These are phyloP conservation scores for Platanthera zijinensis DNA, from an alignment of 106 monocot genomes.

Conservation along the genomic window DNA sequence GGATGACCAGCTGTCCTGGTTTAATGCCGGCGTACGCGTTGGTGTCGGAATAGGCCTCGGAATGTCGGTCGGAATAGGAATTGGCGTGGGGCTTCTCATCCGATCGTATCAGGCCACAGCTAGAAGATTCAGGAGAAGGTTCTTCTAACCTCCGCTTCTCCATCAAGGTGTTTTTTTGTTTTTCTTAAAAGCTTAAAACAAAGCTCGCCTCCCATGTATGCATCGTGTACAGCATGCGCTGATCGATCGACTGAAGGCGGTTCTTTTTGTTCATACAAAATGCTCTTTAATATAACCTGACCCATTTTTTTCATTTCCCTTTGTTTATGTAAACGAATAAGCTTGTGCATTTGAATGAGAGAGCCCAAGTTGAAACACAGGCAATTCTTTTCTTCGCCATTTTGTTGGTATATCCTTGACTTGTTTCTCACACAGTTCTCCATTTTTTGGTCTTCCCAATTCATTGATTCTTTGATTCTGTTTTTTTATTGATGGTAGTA, in stretches of 20 bases:
- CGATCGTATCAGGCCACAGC: slow-evolving; percentile 20
- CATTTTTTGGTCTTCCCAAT: background rate
- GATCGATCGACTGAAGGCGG: background rate
- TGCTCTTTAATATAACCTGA: background rate
- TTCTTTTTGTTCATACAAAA: background rate
- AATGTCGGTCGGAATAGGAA: slow-evolving; percentile 24
- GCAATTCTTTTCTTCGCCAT: background rate
- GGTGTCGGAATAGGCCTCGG: slow-evolving; percentile 25
- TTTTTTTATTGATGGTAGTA: background rate
- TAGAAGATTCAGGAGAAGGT: slow-evolving; percentile 20
- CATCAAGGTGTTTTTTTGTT: background rate
- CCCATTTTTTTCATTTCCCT: background rate
- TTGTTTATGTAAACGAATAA: background rate
- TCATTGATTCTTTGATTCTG: background rate
- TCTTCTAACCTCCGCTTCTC: slow-evolving; percentile 5
- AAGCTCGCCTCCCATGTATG: background rate
- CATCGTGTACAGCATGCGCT: background rate
- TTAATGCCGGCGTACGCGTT: slow-evolving; percentile 24
- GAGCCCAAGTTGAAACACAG: background rate
- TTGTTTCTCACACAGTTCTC: background rate
- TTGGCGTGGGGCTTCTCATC: slow-evolving; percentile 23
- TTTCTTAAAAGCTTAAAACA: no score
- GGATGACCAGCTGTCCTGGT: slow-evolving; percentile 25
- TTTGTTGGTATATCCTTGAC: background rate
- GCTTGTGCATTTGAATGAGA: background rate